These are phyloP conservation scores for Penicillium italicum DNA, from an alignment of 2,329 filamentous ascomycete species.

Conservation along the genomic window DNA sequence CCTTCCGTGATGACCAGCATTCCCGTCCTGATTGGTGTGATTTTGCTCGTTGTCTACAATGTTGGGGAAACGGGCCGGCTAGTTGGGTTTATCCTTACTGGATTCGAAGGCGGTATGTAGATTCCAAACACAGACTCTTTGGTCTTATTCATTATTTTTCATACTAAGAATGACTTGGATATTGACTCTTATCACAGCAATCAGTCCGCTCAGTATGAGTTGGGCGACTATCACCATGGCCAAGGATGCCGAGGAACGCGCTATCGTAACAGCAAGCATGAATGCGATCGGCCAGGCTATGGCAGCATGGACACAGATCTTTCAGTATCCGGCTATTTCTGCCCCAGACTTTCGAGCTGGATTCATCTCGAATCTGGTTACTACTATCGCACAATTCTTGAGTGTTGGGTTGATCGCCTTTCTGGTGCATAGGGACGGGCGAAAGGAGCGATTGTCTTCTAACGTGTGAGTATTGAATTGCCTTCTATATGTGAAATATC, in stretches of 20 bases:
- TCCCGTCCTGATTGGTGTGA: constrained; percentile 34
- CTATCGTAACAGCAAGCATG: constrained; percentile 44
- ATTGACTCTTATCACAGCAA: constrained; percentile 9
- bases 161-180: background rate
- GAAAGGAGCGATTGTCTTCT: background rate
- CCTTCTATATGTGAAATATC: background rate
- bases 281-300: constrained; percentile 46
- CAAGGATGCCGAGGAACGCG: constrained; percentile 42
- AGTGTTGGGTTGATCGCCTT: constrained; percentile 26
- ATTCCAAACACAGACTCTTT: background rate
- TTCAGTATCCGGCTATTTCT: constrained; percentile 38
- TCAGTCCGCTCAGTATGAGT: constrained; percentile 38
- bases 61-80: constrained; percentile 39
- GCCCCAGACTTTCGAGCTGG: constrained; percentile 34
- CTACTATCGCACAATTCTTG: constrained; percentile 33
- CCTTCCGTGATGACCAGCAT: constrained; percentile 32
- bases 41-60: constrained; percentile 37
- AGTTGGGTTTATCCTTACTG: constrained; percentile 39
- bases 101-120: constrained; percentile 37
- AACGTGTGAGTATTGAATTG: background rate
- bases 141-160: background rate
- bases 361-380: constrained; percentile 29
- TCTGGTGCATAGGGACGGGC: constrained; percentile 4
- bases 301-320: constrained; percentile 40
- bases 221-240: constrained; percentile 42